Base-by-base conservation (phyloP, 495 filamentous ascomycete species). In the Lineolata rhizophorae region DNA sequence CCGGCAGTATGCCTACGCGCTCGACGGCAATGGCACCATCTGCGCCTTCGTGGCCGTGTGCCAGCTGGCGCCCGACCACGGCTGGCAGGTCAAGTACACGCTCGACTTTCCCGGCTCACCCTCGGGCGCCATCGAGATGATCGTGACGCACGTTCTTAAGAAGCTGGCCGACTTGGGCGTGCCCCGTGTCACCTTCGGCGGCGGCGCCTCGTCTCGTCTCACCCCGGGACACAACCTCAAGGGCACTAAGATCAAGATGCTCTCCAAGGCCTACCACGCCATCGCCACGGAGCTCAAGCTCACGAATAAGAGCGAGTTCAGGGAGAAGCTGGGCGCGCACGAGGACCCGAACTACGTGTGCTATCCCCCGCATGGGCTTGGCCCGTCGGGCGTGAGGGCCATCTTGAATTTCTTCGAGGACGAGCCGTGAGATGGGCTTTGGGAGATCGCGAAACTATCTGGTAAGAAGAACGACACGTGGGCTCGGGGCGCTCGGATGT, bases 1-100 rank as follows among this genome's bases (percentile, higher is more conserved):
- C 50, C 71, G 80, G 14, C 74, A 78, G 45, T 87, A 84, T 53
- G 70, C 79, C 44, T 81, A 79, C 54, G 72, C 75, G 17, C 51
- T 62, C 36, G 70, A 72, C 44, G 65, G 64, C 42, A 53, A 67
- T 18, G 73, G 72, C 41, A 64, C 57, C 35, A 67, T 87, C 40
- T 65, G 61, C 25, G 75, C 74, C 10, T 62, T 91, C 31, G 70
- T 78, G 40, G 67, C 76, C 21, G 50, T 91, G 38, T 72, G 72
- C 35, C 71, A 72, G 46, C 65, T 91, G 17, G 64, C 72, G 13
- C 78, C 78, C 0, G 49, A 62, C 20, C 66, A 84, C 40, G 79
- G 79, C 34, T 81, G 76, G 61, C 80, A 91, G 55, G 70, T 87
- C 52, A 87, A 91, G 55, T 85, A 79, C 53, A 71, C 70, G 26